Evolutionary conservation across 495 filamentous ascomycete species (phyloP).

Genomic region (Penicillium atrosanguineum): DNA sequence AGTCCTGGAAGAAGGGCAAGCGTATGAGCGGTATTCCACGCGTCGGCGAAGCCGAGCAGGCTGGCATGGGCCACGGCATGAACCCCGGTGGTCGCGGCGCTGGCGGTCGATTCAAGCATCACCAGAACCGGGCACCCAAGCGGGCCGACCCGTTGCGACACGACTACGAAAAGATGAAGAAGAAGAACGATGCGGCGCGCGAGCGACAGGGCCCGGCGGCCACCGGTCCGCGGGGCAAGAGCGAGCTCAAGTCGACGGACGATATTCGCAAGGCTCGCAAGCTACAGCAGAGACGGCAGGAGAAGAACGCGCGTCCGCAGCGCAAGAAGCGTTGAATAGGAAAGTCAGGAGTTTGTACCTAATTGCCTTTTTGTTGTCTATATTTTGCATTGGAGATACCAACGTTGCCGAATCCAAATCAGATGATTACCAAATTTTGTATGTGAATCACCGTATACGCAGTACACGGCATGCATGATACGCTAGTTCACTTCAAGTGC

Average conservation of each 20-base stretch:
- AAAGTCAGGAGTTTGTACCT: background rate
- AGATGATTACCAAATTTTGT: background rate
- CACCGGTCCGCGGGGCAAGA: constrained; percentile 62
- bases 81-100: constrained; percentile 33
- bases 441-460: background rate
- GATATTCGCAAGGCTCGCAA: constrained; percentile 82
- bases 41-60: constrained; percentile 74
- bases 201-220: constrained; percentile 53
- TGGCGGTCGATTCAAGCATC: constrained; percentile 64
- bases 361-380: background rate
- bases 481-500: background rate
- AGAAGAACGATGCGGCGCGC: constrained; percentile 80
- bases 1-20: constrained; percentile 84
- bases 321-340: constrained; percentile 48
- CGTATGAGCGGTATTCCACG: constrained; percentile 72
- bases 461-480: background rate
- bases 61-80: constrained; percentile 29
- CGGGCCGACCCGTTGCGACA: constrained; percentile 84
- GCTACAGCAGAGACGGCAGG: constrained; percentile 67
- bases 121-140: constrained; percentile 82
- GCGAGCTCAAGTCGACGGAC: constrained; percentile 75
- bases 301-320: constrained; percentile 87
- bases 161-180: constrained; percentile 88
- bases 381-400: constrained; percentile 17
- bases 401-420: background rate